These are phyloP conservation scores for Beverwykella pulmonaria DNA, from an alignment of 495 filamentous ascomycete genomes.

Conservation along the genomic window DNA sequence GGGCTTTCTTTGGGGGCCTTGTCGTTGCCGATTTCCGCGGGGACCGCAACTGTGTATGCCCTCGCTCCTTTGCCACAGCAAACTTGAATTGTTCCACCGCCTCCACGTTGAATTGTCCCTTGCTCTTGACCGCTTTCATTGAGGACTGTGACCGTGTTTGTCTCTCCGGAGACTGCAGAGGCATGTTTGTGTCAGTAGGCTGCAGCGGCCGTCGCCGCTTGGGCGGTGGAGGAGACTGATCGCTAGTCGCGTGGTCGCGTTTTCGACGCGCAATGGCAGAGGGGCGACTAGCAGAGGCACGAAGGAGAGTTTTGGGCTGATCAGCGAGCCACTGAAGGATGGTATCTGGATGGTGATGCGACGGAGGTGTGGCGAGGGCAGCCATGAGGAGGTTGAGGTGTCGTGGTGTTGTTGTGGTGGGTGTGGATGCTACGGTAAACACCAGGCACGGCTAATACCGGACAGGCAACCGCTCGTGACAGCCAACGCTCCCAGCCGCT, in stretches of 20 bases:
- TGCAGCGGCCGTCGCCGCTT: background rate
- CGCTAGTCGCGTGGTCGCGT: background rate
- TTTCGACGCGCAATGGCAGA: background rate
- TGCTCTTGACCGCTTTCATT: background rate
- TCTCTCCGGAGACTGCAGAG: background rate
- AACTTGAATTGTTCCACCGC: too few relatives aligned
- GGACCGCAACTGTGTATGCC: background rate
- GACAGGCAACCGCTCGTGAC: too few relatives aligned
- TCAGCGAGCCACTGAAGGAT: constrained; percentile 2
- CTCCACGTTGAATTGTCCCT: background rate
- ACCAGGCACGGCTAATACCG: too few relatives aligned
- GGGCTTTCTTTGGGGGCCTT: background rate
- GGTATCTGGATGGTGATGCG: constrained; percentile 1
- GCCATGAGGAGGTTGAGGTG: constrained; percentile 2
- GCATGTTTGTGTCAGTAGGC: constrained; percentile 1
- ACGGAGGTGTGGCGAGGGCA: background rate
- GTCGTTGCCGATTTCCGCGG: background rate
- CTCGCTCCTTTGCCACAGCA: background rate
- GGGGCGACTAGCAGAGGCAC: background rate
- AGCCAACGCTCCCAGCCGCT: too few relatives aligned
- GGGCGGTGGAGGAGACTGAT: background rate
- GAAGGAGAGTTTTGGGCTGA: constrained; percentile 1
- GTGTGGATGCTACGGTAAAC: constrained; percentile 4
- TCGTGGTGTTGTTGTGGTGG: constrained; percentile 1
- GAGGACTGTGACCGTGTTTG: background rate